Evolutionary conservation across 1,284 basidiomycete genomes (phyloP).

Genomic region (Ceratobasidium sp.): DNA sequence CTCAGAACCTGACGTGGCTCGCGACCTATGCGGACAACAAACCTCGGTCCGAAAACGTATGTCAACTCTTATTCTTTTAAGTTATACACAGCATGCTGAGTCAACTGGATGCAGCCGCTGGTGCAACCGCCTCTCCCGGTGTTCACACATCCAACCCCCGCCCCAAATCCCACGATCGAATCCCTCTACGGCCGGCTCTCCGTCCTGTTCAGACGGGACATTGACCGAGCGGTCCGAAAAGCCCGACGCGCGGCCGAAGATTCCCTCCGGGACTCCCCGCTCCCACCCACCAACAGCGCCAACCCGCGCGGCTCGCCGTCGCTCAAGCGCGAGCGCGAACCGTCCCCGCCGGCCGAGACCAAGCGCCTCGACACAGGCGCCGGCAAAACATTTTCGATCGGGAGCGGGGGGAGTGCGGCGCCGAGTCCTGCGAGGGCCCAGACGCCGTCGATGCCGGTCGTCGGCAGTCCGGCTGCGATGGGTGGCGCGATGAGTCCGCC

Average conservation of each 20-base stretch:
- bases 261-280: conserved; percentile 25
- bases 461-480: conserved; percentile 19
- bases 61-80: neutral
- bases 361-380: conserved; percentile 41
- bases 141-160: conserved; percentile 38
- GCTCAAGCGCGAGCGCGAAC: conserved; percentile 41
- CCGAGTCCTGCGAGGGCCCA: conserved; percentile 28
- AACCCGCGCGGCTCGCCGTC: conserved; percentile 37
- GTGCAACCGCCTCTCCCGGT: conserved; percentile 31
- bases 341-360: conserved; percentile 18
- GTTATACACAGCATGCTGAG: neutral
- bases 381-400: conserved; percentile 37
- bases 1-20: conserved; percentile 44
- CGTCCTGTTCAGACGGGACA: conserved; percentile 31
- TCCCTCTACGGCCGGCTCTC: conserved; percentile 38
- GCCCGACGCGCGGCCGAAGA: conserved; percentile 38
- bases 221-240: conserved; percentile 39
- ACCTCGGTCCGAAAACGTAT: conserved; percentile 38
- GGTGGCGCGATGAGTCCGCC: conserved; percentile 23
- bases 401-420: conserved; percentile 31
- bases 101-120: neutral
- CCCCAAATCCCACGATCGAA: conserved; percentile 42
- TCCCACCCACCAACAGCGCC: neutral
- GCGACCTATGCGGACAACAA: conserved; percentile 44
- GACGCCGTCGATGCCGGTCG: conserved; percentile 17